Conservation (phyloP, 768 basidiomycete genomes). For the Cystobasidium onofrii region DNA sequence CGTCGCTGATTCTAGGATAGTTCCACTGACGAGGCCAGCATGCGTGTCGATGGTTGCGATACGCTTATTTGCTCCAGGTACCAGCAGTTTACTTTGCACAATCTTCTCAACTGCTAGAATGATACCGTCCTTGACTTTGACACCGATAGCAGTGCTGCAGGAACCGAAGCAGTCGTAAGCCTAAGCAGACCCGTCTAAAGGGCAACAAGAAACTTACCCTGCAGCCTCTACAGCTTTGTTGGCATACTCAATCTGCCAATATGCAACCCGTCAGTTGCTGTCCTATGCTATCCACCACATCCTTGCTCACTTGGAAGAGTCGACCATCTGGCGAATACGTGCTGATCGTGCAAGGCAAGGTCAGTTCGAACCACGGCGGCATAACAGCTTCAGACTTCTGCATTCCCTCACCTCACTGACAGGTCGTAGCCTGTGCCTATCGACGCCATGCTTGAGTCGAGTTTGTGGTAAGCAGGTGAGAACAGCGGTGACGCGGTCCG, state of each 20-base stretch:
- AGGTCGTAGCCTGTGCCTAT: conserved; percentile 99
- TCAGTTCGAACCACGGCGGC: no score
- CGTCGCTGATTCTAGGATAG: background rate
- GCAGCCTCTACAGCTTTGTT: conserved; percentile 98
- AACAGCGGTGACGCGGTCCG: conserved; percentile 6
- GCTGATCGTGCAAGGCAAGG: conserved; percentile 48
- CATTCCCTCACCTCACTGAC: conserved; percentile 48
- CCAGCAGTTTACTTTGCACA: conserved; percentile 86
- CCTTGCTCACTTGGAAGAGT: conserved; percentile 73
- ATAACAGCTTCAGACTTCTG: no score
- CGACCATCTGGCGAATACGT: conserved; percentile 72
- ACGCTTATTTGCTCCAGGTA: conserved; percentile 82
- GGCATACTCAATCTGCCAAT: conserved; percentile 81
- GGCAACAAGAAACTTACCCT: conserved; percentile 54
- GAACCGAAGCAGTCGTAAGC: conserved; percentile 14
- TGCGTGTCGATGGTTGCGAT: conserved; percentile 91
- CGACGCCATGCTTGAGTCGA: conserved; percentile 64
- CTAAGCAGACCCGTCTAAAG: no score
- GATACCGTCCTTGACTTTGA: conserved; percentile 87
- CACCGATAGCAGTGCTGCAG: conserved; percentile 82
- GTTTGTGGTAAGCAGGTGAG: background rate
- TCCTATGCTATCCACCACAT: background rate
- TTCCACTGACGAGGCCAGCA: conserved; percentile 66
- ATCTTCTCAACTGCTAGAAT: conserved; percentile 97
- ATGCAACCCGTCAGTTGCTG: background rate